Evolutionary conservation across 768 basidiomycete genomes (phyloP), one percentile per base, ranked within the genome.

Genomic region (Rhizopogon salebrosus): DNA sequence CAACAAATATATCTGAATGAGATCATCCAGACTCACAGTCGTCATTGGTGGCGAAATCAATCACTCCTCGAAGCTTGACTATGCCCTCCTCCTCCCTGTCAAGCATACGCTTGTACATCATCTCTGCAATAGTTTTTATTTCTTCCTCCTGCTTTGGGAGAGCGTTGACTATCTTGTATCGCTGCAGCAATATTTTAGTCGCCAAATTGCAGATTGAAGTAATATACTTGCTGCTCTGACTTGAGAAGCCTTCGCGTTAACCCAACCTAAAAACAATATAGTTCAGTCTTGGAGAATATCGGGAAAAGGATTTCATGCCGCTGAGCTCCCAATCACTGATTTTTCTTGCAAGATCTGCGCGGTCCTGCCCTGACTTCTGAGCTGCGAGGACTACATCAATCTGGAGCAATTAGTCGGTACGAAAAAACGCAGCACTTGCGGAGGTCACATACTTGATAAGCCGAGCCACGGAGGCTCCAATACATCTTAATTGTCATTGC

Each of bases 71-170:
- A 23, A 79, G 58, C 52, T 75, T 70, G 40, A 62, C 57, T 10
- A 78, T 64, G 1, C 70, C 73, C 46, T 75, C 74, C 22, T 71
- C 66, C 60, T 78, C 77, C n/a, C 72, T 59, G 14, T 60, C 62
- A 24, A 66, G 53, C 72, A 77, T 74, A n/a, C 67, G 60, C 10
- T 64, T 45, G 60, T 64, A 72, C 54, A 78, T 59, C 39, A 62
- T 29, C 10, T 61, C 60, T 0, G 71, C 71, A 0, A 77, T 53
- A 2, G 52, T 53, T 41, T 66, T 60, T 53, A 76, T 69, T 10
- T 68, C 74, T 9, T 59, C 64, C 5, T 54, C 23, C 3, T 51
- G 55, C 13, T 61, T 68, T 0, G 75, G 74, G 8, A 77, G 61
- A n/a, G 65, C 56, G 7, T 71, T 68, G 9, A 70, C 48, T 3